Conservation (phyloP, 2,329 filamentous ascomycete genomes). For the Cladophialophora immunda region DNA sequence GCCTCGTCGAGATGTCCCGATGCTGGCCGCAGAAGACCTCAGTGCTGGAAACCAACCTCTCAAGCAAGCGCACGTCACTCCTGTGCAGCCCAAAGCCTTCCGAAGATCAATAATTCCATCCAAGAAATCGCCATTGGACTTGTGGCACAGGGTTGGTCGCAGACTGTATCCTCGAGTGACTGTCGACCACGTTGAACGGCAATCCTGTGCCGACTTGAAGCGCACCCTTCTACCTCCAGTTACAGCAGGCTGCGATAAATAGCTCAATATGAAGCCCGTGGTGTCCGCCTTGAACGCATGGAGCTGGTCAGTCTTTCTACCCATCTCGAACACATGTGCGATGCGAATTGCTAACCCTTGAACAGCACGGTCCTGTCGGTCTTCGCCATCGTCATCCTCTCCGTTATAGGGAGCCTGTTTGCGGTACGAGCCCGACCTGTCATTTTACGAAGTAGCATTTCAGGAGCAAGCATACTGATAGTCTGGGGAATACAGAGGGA, state of each 20-base stretch:
- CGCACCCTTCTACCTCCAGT: neutral
- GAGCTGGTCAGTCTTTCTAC: conserved; percentile 75
- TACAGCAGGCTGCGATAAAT: neutral
- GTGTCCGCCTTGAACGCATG: conserved; percentile 92
- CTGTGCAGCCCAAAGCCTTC: conserved; percentile 2
- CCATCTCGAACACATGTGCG: neutral
- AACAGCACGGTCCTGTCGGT: conserved; percentile 74
- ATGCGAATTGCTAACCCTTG: conserved; percentile 25
- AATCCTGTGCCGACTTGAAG: neutral
- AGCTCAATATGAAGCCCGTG: conserved; percentile 84
- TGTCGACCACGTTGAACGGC: neutral
- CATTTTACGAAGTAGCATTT: neutral
- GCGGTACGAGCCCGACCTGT: conserved; percentile 57
- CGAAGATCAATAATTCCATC: neutral
- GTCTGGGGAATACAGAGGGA: conserved; percentile 57
- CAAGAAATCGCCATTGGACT: neutral
- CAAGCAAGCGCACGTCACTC: conserved; percentile 4
- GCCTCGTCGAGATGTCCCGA: conserved; percentile 4
- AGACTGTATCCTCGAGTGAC: neutral
- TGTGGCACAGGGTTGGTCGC: neutral
- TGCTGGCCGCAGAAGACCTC: conserved; percentile 1
- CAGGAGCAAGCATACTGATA: conserved; percentile 6
- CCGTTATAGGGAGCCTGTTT: conserved; percentile 75
- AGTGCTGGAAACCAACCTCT: neutral
- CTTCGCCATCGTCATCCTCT: conserved; percentile 72